Conservation (phyloP, 306 rosid species). For the Spatholobus suberectus region DNA sequence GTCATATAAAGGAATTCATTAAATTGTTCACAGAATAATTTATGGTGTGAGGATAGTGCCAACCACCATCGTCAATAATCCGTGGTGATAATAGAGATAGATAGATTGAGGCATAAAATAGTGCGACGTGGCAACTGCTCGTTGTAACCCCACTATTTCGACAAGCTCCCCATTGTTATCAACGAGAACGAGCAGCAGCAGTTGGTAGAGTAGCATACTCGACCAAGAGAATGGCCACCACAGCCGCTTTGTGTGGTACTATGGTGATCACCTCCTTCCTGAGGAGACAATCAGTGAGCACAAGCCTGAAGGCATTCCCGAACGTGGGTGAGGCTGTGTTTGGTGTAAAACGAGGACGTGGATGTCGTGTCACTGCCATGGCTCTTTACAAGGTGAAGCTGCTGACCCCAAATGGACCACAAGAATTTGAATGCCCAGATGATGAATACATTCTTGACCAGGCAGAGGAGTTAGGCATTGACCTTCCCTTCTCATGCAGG, state of each 20-base stretch:
- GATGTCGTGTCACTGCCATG: slow-evolving; percentile 66
- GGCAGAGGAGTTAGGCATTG: slow-evolving; percentile 68
- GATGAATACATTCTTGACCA: slow-evolving; percentile 78
- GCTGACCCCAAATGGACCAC: slow-evolving; percentile 63
- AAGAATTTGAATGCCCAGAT: slow-evolving; percentile 65
- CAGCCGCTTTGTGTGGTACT: slow-evolving; percentile 50
- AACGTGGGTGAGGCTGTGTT: slow-evolving; percentile 50
- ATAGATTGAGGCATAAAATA: slow-evolving; percentile 37
- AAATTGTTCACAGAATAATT: not conserved
- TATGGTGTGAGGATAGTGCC: slow-evolving; percentile 24
- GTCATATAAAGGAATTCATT: too few relatives aligned
- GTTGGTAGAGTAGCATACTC: not conserved
- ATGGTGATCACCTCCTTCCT: slow-evolving; percentile 70
- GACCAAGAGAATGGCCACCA: slow-evolving; percentile 48
- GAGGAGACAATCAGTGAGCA: slow-evolving; percentile 47
- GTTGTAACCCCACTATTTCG: slow-evolving; percentile 46
- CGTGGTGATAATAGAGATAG: slow-evolving; percentile 49
- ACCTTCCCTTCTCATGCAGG: slow-evolving; percentile 89
- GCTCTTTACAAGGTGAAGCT: slow-evolving; percentile 73
- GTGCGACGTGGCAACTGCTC: slow-evolving; percentile 57
- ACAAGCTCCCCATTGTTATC: slow-evolving; percentile 40
- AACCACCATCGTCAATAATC: not conserved
- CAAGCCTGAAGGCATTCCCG: slow-evolving; percentile 49
- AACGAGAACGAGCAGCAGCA: not conserved
- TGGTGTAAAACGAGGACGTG: slow-evolving; percentile 56